phyloP scores from a whole-genome alignment of 495 filamentous ascomycete genomes.

The Corynascus novoguineensis region DNA sequence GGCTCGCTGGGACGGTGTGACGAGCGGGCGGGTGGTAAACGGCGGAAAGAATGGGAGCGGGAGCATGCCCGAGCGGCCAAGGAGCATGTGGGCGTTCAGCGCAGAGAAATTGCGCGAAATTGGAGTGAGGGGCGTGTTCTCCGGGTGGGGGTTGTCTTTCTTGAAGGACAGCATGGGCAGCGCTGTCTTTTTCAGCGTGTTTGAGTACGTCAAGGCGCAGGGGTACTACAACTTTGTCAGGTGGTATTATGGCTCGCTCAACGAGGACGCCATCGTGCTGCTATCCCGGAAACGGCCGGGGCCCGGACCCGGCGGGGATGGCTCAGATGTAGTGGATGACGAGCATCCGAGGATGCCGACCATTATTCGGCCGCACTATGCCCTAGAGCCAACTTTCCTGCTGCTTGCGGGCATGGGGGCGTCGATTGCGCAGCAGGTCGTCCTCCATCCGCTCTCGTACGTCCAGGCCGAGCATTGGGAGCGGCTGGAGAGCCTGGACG shows the following conservation, averaged over 20 bases:
- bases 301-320: slow-evolving; percentile 16
- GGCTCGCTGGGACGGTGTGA: slow-evolving; percentile 59
- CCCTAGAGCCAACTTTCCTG: slow-evolving; percentile 76
- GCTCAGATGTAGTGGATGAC: slow-evolving; percentile 2
- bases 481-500: slow-evolving; percentile 70
- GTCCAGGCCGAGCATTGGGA: slow-evolving; percentile 76
- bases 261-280: slow-evolving; percentile 38
- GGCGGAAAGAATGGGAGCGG: slow-evolving; percentile 26
- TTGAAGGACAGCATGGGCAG: slow-evolving; percentile 77
- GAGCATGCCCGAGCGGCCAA: slow-evolving; percentile 41
- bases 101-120: slow-evolving; percentile 69
- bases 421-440: slow-evolving; percentile 65
- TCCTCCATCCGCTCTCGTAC: slow-evolving; percentile 72
- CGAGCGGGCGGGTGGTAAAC: slow-evolving; percentile 12
- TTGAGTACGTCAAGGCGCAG: slow-evolving; percentile 84
- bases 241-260: slow-evolving; percentile 64
- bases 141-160: slow-evolving; percentile 73
- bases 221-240: slow-evolving; percentile 74
- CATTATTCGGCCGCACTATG: slow-evolving; percentile 75
- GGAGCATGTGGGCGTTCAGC: slow-evolving; percentile 78
- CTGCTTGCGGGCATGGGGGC: slow-evolving; percentile 71
- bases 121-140: slow-evolving; percentile 73
- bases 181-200: slow-evolving; percentile 77
- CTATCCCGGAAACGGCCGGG: slow-evolving; percentile 37
- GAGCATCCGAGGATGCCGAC: slow-evolving; percentile 32